Conservation (phyloP, 345 rosid species). For the Theobroma cacao region DNA sequence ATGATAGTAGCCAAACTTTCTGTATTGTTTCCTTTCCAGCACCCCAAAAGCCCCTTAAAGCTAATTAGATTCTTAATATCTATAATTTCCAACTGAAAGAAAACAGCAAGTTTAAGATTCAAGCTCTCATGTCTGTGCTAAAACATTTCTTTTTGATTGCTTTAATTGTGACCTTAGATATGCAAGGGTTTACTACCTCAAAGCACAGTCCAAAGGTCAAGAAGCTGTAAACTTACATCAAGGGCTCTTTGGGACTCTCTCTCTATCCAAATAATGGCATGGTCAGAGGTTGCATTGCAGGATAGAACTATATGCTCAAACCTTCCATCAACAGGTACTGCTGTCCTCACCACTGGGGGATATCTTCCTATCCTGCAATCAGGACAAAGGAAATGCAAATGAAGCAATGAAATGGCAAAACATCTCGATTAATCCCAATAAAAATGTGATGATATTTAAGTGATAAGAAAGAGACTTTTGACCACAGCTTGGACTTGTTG, state of each 20-base stretch:
- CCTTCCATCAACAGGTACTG: slow-evolving; percentile 97
- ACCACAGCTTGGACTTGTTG: not conserved
- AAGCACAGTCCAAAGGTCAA: not conserved
- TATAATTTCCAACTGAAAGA: not conserved
- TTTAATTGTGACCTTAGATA: not conserved
- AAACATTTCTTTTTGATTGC: not conserved
- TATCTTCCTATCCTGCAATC: slow-evolving; percentile 72
- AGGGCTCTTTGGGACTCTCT: slow-evolving; percentile 87
- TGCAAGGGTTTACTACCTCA: not conserved
- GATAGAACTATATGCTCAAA: slow-evolving; percentile 90
- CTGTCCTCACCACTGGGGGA: slow-evolving; percentile 95
- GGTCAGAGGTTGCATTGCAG: slow-evolving; percentile 86
- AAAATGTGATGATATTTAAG: not conserved
- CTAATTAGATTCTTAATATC: not conserved
- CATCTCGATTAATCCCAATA: not conserved
- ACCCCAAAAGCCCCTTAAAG: not conserved
- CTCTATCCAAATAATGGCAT: slow-evolving; percentile 80
- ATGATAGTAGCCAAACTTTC: not conserved
- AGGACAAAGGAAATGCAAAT: not conserved
- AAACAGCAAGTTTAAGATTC: not conserved
- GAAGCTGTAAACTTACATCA: slow-evolving; percentile 48
- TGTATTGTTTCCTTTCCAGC: not conserved
- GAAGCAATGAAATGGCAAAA: not conserved
- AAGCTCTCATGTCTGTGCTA: not conserved
- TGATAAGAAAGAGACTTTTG: not conserved